These are phyloP conservation scores for Salpingoeca rosetta DNA, from an alignment of 78 protist species.

Conservation along the genomic window DNA sequence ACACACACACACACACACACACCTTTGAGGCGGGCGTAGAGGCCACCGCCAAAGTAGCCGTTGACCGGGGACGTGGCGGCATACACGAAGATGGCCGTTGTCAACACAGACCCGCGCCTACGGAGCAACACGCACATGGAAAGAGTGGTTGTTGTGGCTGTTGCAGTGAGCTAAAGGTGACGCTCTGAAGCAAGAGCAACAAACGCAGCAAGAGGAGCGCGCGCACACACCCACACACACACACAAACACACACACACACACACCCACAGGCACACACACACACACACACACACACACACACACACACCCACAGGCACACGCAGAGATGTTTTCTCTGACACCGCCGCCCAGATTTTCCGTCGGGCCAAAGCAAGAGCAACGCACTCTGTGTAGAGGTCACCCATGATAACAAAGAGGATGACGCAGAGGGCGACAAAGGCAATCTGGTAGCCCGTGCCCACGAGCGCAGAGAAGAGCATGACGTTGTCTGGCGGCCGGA, in stretches of 20 bases:
- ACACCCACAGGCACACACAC: too few relatives aligned
- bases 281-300: too few relatives aligned
- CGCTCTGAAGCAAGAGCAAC: too few relatives aligned
- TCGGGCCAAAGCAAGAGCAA: too few relatives aligned
- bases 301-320: too few relatives aligned
- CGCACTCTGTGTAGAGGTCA: slow-evolving; percentile 21
- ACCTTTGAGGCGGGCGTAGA: slow-evolving; percentile 36
- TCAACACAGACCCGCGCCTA: slow-evolving; percentile 50
- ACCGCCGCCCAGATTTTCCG: too few relatives aligned
- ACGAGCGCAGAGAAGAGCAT: slow-evolving; percentile 41
- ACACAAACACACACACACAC: too few relatives aligned
- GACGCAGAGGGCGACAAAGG: slow-evolving; percentile 11
- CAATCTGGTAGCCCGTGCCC: slow-evolving; percentile 68
- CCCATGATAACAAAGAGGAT: slow-evolving; percentile 37
- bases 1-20: background rate
- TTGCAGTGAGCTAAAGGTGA: too few relatives aligned
- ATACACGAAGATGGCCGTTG: slow-evolving; percentile 34
- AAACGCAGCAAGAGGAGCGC: too few relatives aligned
- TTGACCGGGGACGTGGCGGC: slow-evolving; percentile 41
- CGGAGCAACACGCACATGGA: background rate
- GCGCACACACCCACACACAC: too few relatives aligned
- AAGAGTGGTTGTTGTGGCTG: background rate
- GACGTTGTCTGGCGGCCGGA: slow-evolving; percentile 51
- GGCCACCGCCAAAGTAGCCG: slow-evolving; percentile 38
- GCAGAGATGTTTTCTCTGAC: too few relatives aligned